These are phyloP conservation scores for Tetrahymena borealis DNA, from an alignment of 73 alveolate species.

Conservation along the genomic window DNA sequence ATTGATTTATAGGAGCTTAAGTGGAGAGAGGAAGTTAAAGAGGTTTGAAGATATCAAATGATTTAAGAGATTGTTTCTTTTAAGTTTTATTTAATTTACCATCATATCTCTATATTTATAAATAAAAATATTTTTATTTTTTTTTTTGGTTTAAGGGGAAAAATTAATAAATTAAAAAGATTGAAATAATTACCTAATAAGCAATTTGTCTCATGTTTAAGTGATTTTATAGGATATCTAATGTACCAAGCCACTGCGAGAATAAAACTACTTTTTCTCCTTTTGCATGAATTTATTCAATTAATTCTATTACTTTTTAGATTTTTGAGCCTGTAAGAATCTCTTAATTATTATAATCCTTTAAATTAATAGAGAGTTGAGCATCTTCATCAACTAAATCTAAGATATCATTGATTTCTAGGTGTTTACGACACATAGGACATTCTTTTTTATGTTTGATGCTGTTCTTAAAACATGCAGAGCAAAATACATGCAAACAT, in stretches of 20 bases:
- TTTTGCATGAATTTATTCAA: constrained; percentile 9
- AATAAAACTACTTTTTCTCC: constrained; percentile 49
- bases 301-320: constrained; percentile 15
- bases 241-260: constrained; percentile 51
- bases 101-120: constrained; percentile 35
- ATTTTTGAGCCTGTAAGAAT: constrained; percentile 29
- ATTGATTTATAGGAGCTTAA: too few relatives aligned
- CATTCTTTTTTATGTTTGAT: constrained; percentile 19
- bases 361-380: neutral
- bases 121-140: neutral
- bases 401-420: constrained; percentile 8
- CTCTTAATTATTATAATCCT: constrained; percentile 13
- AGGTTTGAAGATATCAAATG: too few relatives aligned
- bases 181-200: constrained; percentile 21
- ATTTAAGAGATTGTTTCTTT: constrained; percentile 2
- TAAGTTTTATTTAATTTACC: constrained; percentile 21
- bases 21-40: too few relatives aligned
- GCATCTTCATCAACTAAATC: constrained; percentile 24
- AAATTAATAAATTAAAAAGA: neutral
- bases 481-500: constrained; percentile 47
- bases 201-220: constrained; percentile 30
- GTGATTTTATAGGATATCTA: constrained; percentile 49
- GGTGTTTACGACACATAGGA: constrained; percentile 39
- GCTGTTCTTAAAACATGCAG: constrained; percentile 17
- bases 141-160: too few relatives aligned